phyloP scores from a whole-genome alignment of 305 asterid species.

The Fraxinus paxiana region DNA sequence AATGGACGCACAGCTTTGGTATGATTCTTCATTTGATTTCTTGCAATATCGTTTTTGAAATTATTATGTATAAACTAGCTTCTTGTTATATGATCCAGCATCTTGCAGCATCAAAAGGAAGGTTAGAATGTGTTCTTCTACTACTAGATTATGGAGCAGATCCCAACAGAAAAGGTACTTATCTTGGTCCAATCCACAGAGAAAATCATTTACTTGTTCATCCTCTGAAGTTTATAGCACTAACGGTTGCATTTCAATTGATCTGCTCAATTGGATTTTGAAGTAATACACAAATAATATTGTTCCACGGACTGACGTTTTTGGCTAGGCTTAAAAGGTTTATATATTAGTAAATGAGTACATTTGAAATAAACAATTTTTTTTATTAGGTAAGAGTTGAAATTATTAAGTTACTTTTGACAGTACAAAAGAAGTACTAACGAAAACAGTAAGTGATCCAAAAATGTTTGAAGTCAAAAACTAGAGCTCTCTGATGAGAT shows the following conservation, averaged over 20 bases:
- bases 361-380: not conserved
- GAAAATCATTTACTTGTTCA: not conserved
- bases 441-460: not conserved
- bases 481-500: not conserved
- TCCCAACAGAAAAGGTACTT: slow-evolving; percentile 60
- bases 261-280: not conserved
- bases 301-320: not conserved
- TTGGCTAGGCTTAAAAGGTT: not conserved
- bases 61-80: slow-evolving; percentile 5
- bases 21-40: slow-evolving; percentile 18
- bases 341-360: not conserved
- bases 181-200: not conserved
- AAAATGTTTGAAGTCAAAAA: not conserved
- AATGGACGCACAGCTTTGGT: slow-evolving; percentile 67
- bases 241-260: not conserved
- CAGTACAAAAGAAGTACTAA: not conserved
- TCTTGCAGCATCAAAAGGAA: slow-evolving; percentile 58
- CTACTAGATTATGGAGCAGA: slow-evolving; percentile 69
- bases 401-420: not conserved
- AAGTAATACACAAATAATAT: not conserved
- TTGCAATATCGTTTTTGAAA: slow-evolving; percentile 3
- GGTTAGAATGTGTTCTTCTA: slow-evolving; percentile 45
- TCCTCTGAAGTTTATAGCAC: not conserved
- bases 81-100: slow-evolving; percentile 41
- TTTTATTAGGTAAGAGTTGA: not conserved